phyloP scores from a whole-genome alignment of 1,284 basidiomycete species.

The Fistulinella staudtii region DNA sequence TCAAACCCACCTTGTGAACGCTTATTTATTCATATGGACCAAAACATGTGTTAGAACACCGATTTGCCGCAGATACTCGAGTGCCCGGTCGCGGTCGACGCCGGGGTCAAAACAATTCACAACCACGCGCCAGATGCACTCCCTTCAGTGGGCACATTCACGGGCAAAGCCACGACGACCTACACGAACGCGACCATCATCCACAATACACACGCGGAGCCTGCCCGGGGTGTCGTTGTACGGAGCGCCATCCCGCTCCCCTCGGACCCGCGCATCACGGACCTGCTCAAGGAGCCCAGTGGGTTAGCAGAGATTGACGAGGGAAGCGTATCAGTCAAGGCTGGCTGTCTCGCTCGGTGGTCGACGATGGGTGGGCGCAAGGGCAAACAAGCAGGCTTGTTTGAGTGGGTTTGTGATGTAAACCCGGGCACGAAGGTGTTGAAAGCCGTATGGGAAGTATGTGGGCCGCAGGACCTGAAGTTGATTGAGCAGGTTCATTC shows the following conservation, averaged over 20 bases:
- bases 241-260: conserved; percentile 21
- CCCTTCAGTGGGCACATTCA: conserved; percentile 5
- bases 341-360: conserved; percentile 20
- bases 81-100: conserved; percentile 19
- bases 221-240: conserved; percentile 16
- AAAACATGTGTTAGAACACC: conserved; percentile 8
- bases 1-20: neutral
- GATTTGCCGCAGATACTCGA: conserved; percentile 20
- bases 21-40: neutral
- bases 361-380: conserved; percentile 15
- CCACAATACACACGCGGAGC: conserved; percentile 14
- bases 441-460: conserved; percentile 25
- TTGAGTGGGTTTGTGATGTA: conserved; percentile 26
- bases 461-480: conserved; percentile 13
- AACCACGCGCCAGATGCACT: conserved; percentile 11
- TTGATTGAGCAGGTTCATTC: conserved; percentile 10
- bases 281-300: conserved; percentile 20
- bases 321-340: conserved; percentile 12
- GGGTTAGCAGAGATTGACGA: conserved; percentile 19
- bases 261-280: conserved; percentile 21
- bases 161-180: conserved; percentile 12
- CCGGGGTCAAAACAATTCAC: conserved; percentile 14
- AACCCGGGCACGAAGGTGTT: conserved; percentile 16
- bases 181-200: conserved; percentile 17
- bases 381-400: conserved; percentile 21